These are phyloP conservation scores for Amanita exitialis DNA, from an alignment of 768 basidiomycete species.

Conservation along the genomic window DNA sequence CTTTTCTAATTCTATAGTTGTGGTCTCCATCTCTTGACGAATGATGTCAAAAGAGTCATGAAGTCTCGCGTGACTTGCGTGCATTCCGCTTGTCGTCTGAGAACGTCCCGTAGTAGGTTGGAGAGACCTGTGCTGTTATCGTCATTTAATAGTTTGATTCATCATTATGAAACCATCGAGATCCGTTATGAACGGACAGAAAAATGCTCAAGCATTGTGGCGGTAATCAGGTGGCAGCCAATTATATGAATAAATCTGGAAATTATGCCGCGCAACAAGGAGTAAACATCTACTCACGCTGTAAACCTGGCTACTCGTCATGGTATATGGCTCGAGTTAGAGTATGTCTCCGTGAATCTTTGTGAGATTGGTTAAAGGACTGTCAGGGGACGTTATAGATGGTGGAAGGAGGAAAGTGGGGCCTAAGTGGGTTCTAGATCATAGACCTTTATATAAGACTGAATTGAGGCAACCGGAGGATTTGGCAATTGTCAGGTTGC, in stretches of 20 bases:
- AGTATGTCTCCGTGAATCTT: background rate
- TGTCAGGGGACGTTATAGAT: conserved; percentile 1
- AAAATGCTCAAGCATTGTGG: conserved; percentile 5
- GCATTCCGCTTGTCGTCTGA: conserved; percentile 23
- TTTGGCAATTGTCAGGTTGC: conserved; percentile 15
- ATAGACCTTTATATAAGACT: conserved; percentile 17
- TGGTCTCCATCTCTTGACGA: conserved; percentile 68
- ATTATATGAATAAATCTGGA: background rate
- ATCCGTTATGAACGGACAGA: conserved; percentile 4
- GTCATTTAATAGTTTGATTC: background rate
- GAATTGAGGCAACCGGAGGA: conserved; percentile 16
- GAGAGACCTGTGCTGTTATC: conserved; percentile 32
- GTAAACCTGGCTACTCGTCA: conserved; percentile 19
- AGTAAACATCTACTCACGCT: conserved; percentile 13
- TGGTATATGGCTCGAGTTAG: conserved; percentile 6
- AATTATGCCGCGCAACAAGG: background rate
- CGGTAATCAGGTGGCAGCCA: background rate
- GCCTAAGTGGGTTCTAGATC: conserved; percentile 15
- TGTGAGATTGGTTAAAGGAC: background rate
- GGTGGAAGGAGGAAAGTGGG: conserved; percentile 9
- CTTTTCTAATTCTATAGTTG: conserved; percentile 50
- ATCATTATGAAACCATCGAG: background rate
- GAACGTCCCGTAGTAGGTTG: conserved; percentile 30
- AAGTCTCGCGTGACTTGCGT: conserved; percentile 27
- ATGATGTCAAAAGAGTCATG: conserved; percentile 69